Evolutionary conservation across 495 filamentous ascomycete species (phyloP).

Genomic region (Talaromyces adpressus): DNA sequence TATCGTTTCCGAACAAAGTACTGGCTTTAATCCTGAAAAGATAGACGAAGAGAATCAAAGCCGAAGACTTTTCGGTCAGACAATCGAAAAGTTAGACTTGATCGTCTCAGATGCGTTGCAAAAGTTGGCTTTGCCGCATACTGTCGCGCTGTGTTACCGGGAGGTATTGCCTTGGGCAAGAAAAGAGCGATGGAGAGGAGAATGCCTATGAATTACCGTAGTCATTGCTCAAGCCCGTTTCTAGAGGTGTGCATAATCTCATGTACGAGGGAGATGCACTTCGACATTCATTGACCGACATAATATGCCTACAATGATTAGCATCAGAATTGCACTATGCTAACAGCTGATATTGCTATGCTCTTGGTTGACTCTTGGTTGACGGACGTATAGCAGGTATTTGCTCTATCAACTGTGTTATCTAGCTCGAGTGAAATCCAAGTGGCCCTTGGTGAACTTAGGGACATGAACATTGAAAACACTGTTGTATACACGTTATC

Average conservation of each 20-base stretch:
- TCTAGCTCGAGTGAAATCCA: too few species aligned
- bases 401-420: not conserved
- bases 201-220: too few species aligned
- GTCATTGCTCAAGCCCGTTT: too few species aligned
- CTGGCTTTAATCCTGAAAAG: not conserved
- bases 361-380: not conserved
- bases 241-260: too few species aligned
- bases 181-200: not conserved
- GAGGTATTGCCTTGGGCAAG: not conserved
- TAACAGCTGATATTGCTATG: not conserved
- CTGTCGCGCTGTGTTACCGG: not conserved
- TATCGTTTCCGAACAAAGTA: not conserved
- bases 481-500: not conserved
- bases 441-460: too few species aligned
- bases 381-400: not conserved
- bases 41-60: not conserved
- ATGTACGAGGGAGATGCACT: too few species aligned
- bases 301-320: not conserved
- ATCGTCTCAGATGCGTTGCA: constrained; percentile 1
- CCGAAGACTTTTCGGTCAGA: not conserved
- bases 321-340: not conserved
- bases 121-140: not conserved
- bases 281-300: not conserved
- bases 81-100: not conserved
- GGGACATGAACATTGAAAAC: too few species aligned